Conservation (phyloP, 2,329 filamentous ascomycete genomes). For the Septoria petroselini region DNA sequence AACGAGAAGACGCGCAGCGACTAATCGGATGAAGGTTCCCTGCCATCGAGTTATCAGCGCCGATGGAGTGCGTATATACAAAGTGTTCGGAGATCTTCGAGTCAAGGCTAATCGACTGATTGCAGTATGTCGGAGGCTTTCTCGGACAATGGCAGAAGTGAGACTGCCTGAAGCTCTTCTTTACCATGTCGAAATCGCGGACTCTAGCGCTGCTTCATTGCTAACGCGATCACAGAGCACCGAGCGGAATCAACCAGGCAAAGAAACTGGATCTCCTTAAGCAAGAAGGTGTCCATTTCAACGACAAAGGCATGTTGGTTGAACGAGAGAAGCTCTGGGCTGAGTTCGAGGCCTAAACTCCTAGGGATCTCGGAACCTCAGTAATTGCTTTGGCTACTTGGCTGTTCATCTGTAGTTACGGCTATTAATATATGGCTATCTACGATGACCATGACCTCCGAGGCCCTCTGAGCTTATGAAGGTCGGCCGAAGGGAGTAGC, state of each 20-base stretch:
- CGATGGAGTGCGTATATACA: constrained; percentile 60
- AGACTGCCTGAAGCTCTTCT: too few species aligned
- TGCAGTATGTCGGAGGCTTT: constrained; percentile 60
- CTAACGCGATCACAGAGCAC: constrained; percentile 38
- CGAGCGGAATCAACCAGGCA: constrained; percentile 60
- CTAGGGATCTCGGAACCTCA: too few species aligned
- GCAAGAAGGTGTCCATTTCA: constrained; percentile 63
- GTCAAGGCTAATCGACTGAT: constrained; percentile 11
- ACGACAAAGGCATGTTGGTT: constrained; percentile 58
- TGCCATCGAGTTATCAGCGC: constrained; percentile 75
- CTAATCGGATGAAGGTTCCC: constrained; percentile 45
- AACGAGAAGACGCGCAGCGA: too few species aligned
- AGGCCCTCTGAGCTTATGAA: too few species aligned
- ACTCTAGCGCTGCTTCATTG: too few species aligned
- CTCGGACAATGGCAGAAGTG: constrained; percentile 61
- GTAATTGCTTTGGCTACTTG: too few species aligned
- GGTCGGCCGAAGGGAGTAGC: too few species aligned
- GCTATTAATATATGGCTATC: too few species aligned
- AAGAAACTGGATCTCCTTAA: constrained; percentile 63
- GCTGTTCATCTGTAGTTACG: too few species aligned
- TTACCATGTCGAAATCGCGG: too few species aligned
- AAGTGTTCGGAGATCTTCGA: background rate
- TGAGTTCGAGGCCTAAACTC: constrained; percentile 38
- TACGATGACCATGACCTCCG: too few species aligned
- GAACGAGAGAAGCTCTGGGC: constrained; percentile 48